phyloP scores from a whole-genome alignment of 306 rosid genomes.

The Cicer arietinum region DNA sequence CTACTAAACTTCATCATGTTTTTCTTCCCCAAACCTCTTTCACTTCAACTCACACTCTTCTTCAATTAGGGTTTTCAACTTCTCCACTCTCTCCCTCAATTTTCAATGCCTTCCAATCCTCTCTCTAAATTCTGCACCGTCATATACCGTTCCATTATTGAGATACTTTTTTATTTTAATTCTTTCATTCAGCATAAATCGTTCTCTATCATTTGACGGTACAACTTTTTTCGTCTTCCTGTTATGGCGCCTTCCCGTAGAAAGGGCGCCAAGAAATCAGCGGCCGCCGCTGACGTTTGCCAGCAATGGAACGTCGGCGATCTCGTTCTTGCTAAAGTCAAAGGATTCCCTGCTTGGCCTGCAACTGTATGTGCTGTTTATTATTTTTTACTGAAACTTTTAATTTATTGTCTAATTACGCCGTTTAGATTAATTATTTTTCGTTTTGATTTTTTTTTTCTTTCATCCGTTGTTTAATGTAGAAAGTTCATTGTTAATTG shows the following conservation, averaged over 20 bases:
- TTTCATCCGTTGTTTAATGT: background rate
- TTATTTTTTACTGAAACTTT: background rate
- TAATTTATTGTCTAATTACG: conserved; percentile 1
- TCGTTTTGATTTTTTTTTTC: background rate
- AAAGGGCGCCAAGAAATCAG: conserved; percentile 75
- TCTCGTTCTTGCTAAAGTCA: conserved; percentile 96
- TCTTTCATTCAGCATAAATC: conserved; percentile 42
- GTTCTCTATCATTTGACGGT: conserved; percentile 33
- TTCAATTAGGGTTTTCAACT: conserved; percentile 38
- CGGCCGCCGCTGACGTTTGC: conserved; percentile 73
- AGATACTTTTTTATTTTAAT: conserved; percentile 48
- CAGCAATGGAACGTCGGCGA: conserved; percentile 93
- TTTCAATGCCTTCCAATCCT: conserved; percentile 57
- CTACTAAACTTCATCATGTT: background rate
- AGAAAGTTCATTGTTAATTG: conserved; percentile 23
- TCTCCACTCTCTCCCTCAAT: background rate
- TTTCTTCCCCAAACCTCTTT: background rate
- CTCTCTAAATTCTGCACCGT: conserved; percentile 39
- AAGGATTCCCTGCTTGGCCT: conserved; percentile 99
- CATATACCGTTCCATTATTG: conserved; percentile 51
- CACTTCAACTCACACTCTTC: background rate
- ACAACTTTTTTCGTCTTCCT: conserved; percentile 17
- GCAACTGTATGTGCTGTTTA: conserved; percentile 63
- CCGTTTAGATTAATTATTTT: background rate
- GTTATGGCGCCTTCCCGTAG: conserved; percentile 86